Conservation (phyloP, 1,139 yeast species). For the Chernovozyma aurita region DNA sequence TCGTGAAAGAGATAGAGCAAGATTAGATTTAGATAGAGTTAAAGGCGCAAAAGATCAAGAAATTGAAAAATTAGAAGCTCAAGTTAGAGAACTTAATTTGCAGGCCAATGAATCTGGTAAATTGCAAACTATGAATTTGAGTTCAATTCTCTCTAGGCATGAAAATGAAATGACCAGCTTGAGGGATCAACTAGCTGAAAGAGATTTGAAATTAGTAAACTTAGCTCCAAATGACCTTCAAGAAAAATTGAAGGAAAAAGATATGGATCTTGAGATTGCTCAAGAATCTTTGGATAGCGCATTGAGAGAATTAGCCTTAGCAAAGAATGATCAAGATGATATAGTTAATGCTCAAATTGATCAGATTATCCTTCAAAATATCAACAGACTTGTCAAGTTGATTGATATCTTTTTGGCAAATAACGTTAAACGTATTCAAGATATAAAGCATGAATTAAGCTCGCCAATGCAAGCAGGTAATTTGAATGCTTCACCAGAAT, state of each 20-base stretch:
- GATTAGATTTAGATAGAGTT: constrained; percentile 73
- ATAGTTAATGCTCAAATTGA: constrained; percentile 60
- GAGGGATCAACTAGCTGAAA: constrained; percentile 30
- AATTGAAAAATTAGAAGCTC: constrained; percentile 63
- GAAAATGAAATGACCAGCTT: constrained; percentile 49
- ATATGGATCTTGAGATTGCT: constrained; percentile 74
- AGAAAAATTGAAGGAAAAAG: constrained; percentile 57
- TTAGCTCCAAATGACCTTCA: constrained; percentile 31
- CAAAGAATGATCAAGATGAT: constrained; percentile 52
- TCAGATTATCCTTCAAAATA: constrained; percentile 45
- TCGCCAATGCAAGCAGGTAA: constrained; percentile 86
- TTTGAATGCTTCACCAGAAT: constrained; percentile 71
- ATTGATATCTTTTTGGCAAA: constrained; percentile 71
- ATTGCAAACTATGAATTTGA: constrained; percentile 61
- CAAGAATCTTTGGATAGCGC: constrained; percentile 80
- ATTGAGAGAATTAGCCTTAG: constrained; percentile 52
- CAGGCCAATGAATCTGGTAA: constrained; percentile 63
- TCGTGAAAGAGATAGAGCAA: constrained; percentile 85
- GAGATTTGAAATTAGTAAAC: constrained; percentile 19
- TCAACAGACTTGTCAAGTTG: constrained; percentile 49
- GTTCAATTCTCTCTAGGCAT: constrained; percentile 60
- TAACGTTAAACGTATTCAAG: constrained; percentile 71
- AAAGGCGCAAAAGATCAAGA: constrained; percentile 66
- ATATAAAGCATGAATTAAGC: constrained; percentile 64
- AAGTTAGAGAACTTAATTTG: constrained; percentile 58